Percentiles rank a stretch among this genome's conserved stretches.
phyloP scores from a whole-genome alignment of 1,284 basidiomycete species.

The Tetrapyrgos nigripes region DNA sequence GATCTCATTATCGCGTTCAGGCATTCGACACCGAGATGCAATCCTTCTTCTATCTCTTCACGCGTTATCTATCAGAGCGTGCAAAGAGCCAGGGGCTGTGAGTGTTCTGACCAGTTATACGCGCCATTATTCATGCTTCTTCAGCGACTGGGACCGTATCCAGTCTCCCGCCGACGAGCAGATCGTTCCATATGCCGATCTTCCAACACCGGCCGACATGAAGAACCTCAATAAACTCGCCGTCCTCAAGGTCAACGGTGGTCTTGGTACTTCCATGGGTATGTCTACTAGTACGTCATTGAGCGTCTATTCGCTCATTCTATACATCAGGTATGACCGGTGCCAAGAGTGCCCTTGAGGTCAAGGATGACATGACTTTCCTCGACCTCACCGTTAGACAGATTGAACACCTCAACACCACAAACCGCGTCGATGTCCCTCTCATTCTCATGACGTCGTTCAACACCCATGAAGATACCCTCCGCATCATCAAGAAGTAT shows the following conservation, averaged over 20 bases:
- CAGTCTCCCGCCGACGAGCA: constrained; percentile 93
- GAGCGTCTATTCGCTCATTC: constrained; percentile 4
- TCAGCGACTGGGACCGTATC: constrained; percentile 97
- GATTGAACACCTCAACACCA: constrained; percentile 90
- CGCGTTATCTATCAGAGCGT: constrained; percentile 94
- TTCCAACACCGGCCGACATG: constrained; percentile 67
- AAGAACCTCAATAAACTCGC: constrained; percentile 92
- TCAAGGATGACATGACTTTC: constrained; percentile 99
- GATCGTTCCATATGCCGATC: constrained; percentile 87
- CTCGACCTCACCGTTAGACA: constrained; percentile 96
- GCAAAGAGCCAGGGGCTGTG: constrained; percentile 96
- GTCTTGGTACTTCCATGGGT: constrained; percentile 98
- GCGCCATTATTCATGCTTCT: constrained; percentile 15
- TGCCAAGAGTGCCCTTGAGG: constrained; percentile 90
- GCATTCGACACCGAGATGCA: constrained; percentile 99
- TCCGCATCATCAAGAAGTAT: constrained; percentile 99
- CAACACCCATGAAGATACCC: constrained; percentile 98
- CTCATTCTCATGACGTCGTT: constrained; percentile 99
- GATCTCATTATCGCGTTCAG: constrained; percentile 45
- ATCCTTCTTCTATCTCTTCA: constrained; percentile 99
- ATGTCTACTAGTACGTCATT: constrained; percentile 27
- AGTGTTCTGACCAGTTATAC: constrained; percentile 39
- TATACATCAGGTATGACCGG: constrained; percentile 81
- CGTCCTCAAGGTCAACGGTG: constrained; percentile 99
- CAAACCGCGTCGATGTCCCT: constrained; percentile 83